phyloP scores from a whole-genome alignment of 768 basidiomycete species.

The Hygrophorus russula region DNA sequence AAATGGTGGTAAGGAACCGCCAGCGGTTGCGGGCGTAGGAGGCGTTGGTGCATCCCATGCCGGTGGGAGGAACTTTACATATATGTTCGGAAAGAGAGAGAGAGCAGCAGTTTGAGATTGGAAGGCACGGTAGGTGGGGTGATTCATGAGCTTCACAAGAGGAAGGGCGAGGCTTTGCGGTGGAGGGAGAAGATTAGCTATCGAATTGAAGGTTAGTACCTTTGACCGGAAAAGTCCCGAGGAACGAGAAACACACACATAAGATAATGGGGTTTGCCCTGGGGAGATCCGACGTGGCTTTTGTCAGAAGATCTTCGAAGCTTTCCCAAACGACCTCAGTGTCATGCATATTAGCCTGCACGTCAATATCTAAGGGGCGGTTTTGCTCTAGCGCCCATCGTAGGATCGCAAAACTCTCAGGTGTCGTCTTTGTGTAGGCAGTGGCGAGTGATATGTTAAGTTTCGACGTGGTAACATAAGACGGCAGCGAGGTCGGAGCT shows the following conservation, averaged over 20 bases:
- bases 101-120: slow-evolving; percentile 62
- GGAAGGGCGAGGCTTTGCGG: slow-evolving; percentile 61
- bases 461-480: slow-evolving; percentile 22
- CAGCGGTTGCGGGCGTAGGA: slow-evolving; percentile 33
- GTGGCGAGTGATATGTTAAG: slow-evolving; percentile 46
- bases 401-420: slow-evolving; percentile 42
- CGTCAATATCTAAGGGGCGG: slow-evolving; percentile 60
- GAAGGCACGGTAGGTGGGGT: slow-evolving; percentile 62
- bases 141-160: slow-evolving; percentile 71
- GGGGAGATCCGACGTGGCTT: slow-evolving; percentile 37
- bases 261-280: slow-evolving; percentile 51
- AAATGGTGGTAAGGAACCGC: slow-evolving; percentile 19
- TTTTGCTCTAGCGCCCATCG: slow-evolving; percentile 55
- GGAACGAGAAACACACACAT: slow-evolving; percentile 31
- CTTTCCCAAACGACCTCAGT: slow-evolving; percentile 42
- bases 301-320: slow-evolving; percentile 63
- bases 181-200: slow-evolving; percentile 75
- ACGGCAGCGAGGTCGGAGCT: slow-evolving; percentile 25
- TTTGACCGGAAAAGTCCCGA: not conserved
- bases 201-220: slow-evolving; percentile 6
- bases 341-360: slow-evolving; percentile 38
- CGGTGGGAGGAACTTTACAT: slow-evolving; percentile 70
- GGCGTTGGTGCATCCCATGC: slow-evolving; percentile 53
- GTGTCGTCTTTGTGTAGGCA: slow-evolving; percentile 37
- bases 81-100: slow-evolving; percentile 62